Evolutionary conservation across 352 stramenopile genomes (phyloP), one percentile per base, ranked within the genome.

Genomic region (Phytophthora agathidicida): DNA sequence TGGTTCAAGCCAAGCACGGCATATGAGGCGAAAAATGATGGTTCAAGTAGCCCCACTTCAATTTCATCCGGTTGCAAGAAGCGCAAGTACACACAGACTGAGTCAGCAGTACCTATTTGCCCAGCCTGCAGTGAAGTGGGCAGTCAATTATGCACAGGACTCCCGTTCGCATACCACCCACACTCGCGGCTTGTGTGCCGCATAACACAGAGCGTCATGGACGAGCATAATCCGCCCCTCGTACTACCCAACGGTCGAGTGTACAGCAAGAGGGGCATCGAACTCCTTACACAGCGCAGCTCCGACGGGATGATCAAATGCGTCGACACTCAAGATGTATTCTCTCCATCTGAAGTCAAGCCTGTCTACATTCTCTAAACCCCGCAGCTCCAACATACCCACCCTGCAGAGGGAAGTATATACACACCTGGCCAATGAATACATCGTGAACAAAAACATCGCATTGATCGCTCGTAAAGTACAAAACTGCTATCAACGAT

Each of bases 191-290:
- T 96, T 22, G 75, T 96, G 32, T 96, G 87, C 52, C 82, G 85
- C 11, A 63, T 96, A 33, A 94, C 83, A 0, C 72, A 89, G 41
- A 75, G 56, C 23, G 80, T 94, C 14, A 96, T 96, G 76, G 78
- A 94, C 47, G 86, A 96, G 54, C 75, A 91, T 63, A 96, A 96
- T 47, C 86, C 83, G 24, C 86, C 87, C 1, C 56, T 91, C 5
- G 80, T 88, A 19, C 64, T 96, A 11, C 87, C 87, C 7, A 96
- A 94, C 45, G 87, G 87, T 11, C 82, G 84, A 47, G 84, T 96
- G 24, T 94, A 91, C 56, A 94, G 85, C 61, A 71, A 84, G n/a
- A 71, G 69, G 60, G 86, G 83, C 13, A 86, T 96, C 46, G 73
- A 85, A 20, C 51, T 78, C 23, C 56, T 93, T 35, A 73, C 62